These are phyloP conservation scores for Nemania sp. DNA, from an alignment of 2,329 filamentous ascomycete genomes.

Conservation along the genomic window DNA sequence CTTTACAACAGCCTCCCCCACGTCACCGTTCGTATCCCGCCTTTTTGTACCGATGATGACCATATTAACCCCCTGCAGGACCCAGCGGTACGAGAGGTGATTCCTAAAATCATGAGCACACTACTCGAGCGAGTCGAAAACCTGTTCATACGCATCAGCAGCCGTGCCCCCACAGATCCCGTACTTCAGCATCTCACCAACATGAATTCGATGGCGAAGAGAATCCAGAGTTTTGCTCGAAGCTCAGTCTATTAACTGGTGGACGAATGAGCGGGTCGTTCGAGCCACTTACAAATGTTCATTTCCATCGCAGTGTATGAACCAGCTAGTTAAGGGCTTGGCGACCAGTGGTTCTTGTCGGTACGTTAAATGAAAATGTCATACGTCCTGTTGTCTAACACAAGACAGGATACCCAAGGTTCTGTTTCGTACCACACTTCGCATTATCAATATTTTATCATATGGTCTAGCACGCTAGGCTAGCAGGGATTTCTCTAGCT, in stretches of 20 bases:
- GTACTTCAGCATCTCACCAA: constrained; percentile 61
- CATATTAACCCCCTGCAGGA: constrained; percentile 58
- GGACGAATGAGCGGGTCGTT: neutral
- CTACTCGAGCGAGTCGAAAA: constrained; percentile 65
- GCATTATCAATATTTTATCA: constrained; percentile 17
- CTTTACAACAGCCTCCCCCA: constrained; percentile 62
- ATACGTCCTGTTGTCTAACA: constrained; percentile 1
- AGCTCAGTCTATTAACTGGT: constrained; percentile 42
- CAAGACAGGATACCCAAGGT: constrained; percentile 23
- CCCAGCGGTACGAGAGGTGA: constrained; percentile 65
- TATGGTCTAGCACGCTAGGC: constrained; percentile 13
- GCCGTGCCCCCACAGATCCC: constrained; percentile 60
- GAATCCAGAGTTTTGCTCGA: constrained; percentile 45
- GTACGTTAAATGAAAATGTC: constrained; percentile 21
- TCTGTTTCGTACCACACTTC: constrained; percentile 21
- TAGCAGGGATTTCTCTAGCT: neutral
- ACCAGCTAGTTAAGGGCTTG: constrained; percentile 16
- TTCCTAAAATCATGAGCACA: constrained; percentile 68
- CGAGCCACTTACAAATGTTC: constrained; percentile 10
- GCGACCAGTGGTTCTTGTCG: constrained; percentile 11
- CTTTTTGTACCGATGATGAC: constrained; percentile 33
- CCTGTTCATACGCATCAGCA: constrained; percentile 64
- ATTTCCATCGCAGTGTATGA: neutral
- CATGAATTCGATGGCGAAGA: constrained; percentile 54
- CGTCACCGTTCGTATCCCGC: constrained; percentile 60